Percentiles rank a stretch among this genome's conserved stretches.
Evolutionary conservation across 352 stramenopile genomes (phyloP).

Genomic region (Globisporangium mamillatum): DNA sequence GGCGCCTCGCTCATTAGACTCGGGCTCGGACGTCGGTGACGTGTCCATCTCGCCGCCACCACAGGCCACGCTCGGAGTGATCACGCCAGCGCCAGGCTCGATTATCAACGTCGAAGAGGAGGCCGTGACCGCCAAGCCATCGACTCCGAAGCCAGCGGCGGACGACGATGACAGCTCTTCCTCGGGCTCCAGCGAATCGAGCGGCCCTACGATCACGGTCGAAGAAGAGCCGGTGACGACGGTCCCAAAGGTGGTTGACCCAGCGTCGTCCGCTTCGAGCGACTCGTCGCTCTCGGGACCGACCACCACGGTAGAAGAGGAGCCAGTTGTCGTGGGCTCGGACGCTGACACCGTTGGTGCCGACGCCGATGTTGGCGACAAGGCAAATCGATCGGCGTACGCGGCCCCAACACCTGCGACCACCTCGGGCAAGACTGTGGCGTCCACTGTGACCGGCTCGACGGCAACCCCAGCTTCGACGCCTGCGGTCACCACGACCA

Average conservation of each 20-base stretch:
- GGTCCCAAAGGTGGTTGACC: not conserved
- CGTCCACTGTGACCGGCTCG: not conserved
- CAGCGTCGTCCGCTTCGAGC: not conserved
- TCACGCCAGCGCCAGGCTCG: not conserved
- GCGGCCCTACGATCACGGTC: conserved; percentile 6
- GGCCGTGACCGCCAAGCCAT: conserved; percentile 3
- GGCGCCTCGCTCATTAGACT: not conserved
- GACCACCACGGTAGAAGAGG: not conserved
- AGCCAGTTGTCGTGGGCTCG: not conserved
- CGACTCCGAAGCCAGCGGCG: not conserved
- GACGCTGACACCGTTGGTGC: not conserved
- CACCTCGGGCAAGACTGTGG: not conserved
- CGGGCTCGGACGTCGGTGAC: not conserved
- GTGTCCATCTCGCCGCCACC: too few relatives aligned
- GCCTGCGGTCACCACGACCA: conserved; percentile 6
- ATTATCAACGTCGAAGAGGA: conserved; percentile 7
- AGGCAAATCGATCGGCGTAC: not conserved
- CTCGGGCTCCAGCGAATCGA: not conserved
- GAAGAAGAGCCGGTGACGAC: not conserved
- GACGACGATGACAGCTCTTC: not conserved
- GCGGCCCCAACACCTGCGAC: conserved; percentile 4
- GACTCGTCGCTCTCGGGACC: not conserved
- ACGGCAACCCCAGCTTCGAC: not conserved
- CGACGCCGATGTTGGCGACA: not conserved
- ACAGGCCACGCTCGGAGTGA: not conserved